phyloP scores from a whole-genome alignment of 1,284 basidiomycete genomes.

The Pterulicium gracile region DNA sequence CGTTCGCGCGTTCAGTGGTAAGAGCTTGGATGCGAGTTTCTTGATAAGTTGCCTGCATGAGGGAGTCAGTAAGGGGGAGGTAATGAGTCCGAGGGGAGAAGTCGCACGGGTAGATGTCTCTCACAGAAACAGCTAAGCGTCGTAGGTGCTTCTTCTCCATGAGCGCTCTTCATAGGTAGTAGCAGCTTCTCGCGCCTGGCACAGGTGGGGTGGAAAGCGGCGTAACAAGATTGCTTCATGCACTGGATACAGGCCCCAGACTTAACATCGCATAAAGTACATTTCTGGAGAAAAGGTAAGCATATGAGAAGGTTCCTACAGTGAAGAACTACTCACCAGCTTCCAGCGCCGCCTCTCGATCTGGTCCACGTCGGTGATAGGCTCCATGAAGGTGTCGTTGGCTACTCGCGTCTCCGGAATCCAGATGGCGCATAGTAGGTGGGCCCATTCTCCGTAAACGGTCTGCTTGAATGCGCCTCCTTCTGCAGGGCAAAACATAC shows the following conservation, averaged over 20 bases:
- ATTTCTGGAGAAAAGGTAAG: constrained; percentile 40
- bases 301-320: neutral
- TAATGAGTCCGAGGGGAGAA: constrained; percentile 1
- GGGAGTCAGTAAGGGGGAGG: constrained; percentile 7
- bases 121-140: constrained; percentile 77
- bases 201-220: constrained; percentile 94
- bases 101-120: constrained; percentile 76
- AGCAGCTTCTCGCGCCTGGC: constrained; percentile 78
- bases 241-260: constrained; percentile 97
- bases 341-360: constrained; percentile 93
- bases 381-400: constrained; percentile 98
- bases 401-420: constrained; percentile 91
- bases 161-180: constrained; percentile 79
- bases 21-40: constrained; percentile 49
- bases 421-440: constrained; percentile 96
- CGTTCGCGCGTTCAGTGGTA: constrained; percentile 31
- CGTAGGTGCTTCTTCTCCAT: constrained; percentile 52
- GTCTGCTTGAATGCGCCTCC: constrained; percentile 99
- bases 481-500: constrained; percentile 91
- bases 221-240: constrained; percentile 83
- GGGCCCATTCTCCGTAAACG: constrained; percentile 87
- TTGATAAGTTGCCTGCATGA: constrained; percentile 37
- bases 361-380: constrained; percentile 82
- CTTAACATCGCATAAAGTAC: constrained; percentile 74
- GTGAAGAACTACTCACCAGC: constrained; percentile 46